A percentile compares a stretch with the other conserved stretches of the same genome.
phyloP scores from a whole-genome alignment of 2,329 filamentous ascomycete genomes.

The Cladorrhinum sp. region DNA sequence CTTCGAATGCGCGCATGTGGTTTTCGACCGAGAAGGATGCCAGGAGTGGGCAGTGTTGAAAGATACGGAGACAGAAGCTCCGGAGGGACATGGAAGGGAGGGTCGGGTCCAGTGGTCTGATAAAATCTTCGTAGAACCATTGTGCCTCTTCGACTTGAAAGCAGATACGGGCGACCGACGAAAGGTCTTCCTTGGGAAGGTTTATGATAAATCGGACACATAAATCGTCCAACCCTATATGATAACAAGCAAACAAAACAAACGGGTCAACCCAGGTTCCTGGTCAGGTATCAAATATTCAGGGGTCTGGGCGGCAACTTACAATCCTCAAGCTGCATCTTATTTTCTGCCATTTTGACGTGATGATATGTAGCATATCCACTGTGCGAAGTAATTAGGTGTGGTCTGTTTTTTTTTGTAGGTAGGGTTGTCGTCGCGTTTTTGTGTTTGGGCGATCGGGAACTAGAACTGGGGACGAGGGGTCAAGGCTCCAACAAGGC shows the following conservation, averaged over 20 bases:
- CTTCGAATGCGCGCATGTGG: conserved; percentile 79
- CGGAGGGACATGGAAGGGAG: conserved; percentile 83
- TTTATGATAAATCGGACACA: conserved; percentile 99
- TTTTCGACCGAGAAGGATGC: conserved; percentile 74
- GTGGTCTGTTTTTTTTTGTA: not conserved
- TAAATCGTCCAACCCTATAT: conserved; percentile 86
- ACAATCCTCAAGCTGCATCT: conserved; percentile 91
- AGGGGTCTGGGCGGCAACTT: conserved; percentile 32
- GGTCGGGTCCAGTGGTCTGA: conserved; percentile 80
- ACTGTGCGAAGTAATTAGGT: conserved; percentile 20
- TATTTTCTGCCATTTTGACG: conserved; percentile 68
- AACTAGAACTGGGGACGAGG: not conserved
- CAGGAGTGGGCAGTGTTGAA: conserved; percentile 88
- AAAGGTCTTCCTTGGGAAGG: conserved; percentile 85
- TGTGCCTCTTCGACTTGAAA: conserved; percentile 99
- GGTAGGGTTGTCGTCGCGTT: not conserved
- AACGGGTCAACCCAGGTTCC: not conserved
- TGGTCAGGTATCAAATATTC: not conserved
- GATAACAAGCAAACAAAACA: not conserved
- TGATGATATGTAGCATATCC: conserved; percentile 60
- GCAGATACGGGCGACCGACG: conserved; percentile 88
- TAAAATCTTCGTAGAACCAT: conserved; percentile 99
- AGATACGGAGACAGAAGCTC: conserved; percentile 84
- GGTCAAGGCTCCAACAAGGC: not conserved
- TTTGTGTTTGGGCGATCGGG: not conserved